phyloP scores from a whole-genome alignment of 495 filamentous ascomycete genomes.

The Thozetella sp. region DNA sequence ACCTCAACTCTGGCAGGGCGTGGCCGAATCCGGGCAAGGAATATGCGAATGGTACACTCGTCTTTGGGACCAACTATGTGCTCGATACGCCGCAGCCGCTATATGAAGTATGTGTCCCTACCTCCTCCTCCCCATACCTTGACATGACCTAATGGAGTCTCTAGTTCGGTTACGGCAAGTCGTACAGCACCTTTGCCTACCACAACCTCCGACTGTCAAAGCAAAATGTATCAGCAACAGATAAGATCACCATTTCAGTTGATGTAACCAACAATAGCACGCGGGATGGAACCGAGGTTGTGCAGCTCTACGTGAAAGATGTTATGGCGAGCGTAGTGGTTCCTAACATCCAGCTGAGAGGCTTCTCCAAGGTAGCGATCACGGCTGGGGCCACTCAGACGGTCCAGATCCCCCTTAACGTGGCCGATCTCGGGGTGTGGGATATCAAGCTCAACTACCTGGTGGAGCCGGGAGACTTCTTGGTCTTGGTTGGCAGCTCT shows the following conservation, averaged over 20 bases:
- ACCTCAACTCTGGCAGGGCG: conserved; percentile 64
- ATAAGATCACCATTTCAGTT: conserved; percentile 55
- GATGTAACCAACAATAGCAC: conserved; percentile 60
- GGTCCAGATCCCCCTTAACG: conserved; percentile 53
- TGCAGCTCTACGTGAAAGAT: conserved; percentile 69
- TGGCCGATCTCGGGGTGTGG: conserved; percentile 59
- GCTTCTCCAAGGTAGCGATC: conserved; percentile 68
- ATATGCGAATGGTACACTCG: conserved; percentile 56
- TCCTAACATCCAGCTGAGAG: conserved; percentile 67
- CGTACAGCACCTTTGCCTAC: conserved; percentile 65
- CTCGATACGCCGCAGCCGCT: conserved; percentile 56
- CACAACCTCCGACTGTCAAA: conserved; percentile 45
- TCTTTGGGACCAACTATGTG: conserved; percentile 69
- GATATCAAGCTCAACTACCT: conserved; percentile 66
- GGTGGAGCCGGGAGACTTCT: conserved; percentile 68
- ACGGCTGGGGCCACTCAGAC: conserved; percentile 59
- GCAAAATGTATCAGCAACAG: conserved; percentile 39
- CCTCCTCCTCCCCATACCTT: background rate
- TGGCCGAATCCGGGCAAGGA: conserved; percentile 48
- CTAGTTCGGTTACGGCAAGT: conserved; percentile 68
- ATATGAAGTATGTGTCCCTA: conserved; percentile 40
- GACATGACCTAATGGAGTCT: no score
- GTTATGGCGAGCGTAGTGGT: conserved; percentile 63
- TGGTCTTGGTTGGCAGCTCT: conserved; percentile 56
- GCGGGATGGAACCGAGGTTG: conserved; percentile 64